A percentile compares a stretch with the other conserved stretches of the same genome.
phyloP scores from a whole-genome alignment of 306 rosid species.

The Canavalia gladiata region DNA sequence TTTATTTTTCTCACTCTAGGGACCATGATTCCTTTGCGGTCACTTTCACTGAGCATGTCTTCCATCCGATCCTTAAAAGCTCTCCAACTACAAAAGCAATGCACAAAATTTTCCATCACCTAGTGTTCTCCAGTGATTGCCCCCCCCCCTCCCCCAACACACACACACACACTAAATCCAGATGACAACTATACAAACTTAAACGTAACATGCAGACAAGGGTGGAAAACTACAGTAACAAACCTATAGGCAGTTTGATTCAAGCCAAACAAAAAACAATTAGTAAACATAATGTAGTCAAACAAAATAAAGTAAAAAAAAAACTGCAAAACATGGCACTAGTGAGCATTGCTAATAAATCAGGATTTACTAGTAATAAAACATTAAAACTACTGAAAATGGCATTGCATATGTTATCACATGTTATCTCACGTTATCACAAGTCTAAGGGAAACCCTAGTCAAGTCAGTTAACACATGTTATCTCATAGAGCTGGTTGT shows the following conservation, averaged over 20 bases:
- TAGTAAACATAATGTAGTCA: neutral
- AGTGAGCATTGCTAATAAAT: neutral
- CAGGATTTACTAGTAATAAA: neutral
- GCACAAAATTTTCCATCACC: slow-evolving; percentile 39
- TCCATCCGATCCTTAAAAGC: slow-evolving; percentile 87
- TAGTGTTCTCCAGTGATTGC: slow-evolving; percentile 34
- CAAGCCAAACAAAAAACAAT: slow-evolving; percentile 32
- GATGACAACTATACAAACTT: neutral
- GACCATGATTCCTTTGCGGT: slow-evolving; percentile 88
- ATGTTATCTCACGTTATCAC: neutral
- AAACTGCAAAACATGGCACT: neutral
- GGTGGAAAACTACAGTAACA: slow-evolving; percentile 7
- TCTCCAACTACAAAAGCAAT: slow-evolving; percentile 77
- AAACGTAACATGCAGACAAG: slow-evolving; percentile 34
- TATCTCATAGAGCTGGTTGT: slow-evolving; percentile 34
- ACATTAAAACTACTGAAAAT: slow-evolving; percentile 16
- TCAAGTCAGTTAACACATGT: slow-evolving; percentile 26
- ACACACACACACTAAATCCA: slow-evolving; percentile 2
- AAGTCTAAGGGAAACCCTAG: slow-evolving; percentile 33
- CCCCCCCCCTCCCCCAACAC: too few species aligned
- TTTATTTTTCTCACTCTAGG: slow-evolving; percentile 89
- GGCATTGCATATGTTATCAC: slow-evolving; percentile 3
- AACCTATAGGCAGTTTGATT: slow-evolving; percentile 17
- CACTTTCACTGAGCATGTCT: slow-evolving; percentile 85
- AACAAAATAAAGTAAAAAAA: neutral